These are phyloP conservation scores for Hippophae tibetana DNA, from an alignment of 306 rosid genomes.

Conservation along the genomic window DNA sequence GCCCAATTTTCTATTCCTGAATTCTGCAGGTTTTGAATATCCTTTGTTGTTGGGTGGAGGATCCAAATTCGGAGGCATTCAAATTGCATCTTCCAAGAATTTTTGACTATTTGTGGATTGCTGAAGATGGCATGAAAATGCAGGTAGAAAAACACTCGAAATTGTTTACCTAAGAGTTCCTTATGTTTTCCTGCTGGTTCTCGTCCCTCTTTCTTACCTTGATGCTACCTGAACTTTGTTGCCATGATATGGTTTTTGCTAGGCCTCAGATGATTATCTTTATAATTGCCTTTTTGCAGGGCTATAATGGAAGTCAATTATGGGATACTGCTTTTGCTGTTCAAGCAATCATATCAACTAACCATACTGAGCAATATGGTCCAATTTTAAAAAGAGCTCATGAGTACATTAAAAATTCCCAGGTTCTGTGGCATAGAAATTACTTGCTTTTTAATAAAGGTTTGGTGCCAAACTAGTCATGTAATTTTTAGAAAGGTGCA, in stretches of 20 bases:
- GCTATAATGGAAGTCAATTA: constrained; percentile 77
- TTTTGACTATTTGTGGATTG: constrained; percentile 69
- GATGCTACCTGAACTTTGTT: too few species aligned
- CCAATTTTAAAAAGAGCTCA: too few species aligned
- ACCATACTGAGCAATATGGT: not conserved
- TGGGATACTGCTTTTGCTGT: constrained; percentile 74
- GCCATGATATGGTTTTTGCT: not conserved
- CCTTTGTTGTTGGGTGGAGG: constrained; percentile 90
- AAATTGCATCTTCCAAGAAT: constrained; percentile 61
- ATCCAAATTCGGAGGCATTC: constrained; percentile 79
- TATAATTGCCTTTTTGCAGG: constrained; percentile 28
- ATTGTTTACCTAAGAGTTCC: too few species aligned
- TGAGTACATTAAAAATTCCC: too few species aligned
- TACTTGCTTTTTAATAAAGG: too few species aligned
- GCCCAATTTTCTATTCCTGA: constrained; percentile 14
- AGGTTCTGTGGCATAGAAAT: too few species aligned
- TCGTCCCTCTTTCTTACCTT: too few species aligned
- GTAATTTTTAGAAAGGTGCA: too few species aligned
- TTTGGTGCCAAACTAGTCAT: too few species aligned
- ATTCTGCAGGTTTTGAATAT: constrained; percentile 69
- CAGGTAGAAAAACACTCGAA: constrained; percentile 32
- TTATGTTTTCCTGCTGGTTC: too few species aligned
- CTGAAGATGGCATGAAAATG: constrained; percentile 97
- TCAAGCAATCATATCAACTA: constrained; percentile 64
- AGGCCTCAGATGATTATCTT: not conserved